Evolutionary conservation across 768 basidiomycete species (phyloP), one percentile per base, ranked within the genome.

Genomic region (Tylopilus intermedius): DNA sequence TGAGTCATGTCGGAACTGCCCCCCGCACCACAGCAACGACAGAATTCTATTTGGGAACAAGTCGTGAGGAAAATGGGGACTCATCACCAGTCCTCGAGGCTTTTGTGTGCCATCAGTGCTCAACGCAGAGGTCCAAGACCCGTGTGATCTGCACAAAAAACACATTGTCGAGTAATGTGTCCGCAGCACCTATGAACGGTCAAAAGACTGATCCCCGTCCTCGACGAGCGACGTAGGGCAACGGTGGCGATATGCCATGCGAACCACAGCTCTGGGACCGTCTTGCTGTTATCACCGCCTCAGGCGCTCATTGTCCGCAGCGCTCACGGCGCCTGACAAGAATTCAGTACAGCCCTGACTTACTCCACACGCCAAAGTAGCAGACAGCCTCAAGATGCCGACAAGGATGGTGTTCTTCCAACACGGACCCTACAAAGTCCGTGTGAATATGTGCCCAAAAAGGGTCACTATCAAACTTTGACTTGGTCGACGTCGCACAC

Each of bases 401-500:
- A 4, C 33, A 13, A 35, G 2, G 11, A 14, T 35, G 35, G 14
- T 37, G 14, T 14, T 37, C 35, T 37, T 15, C 5, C 35, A 15
- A 37, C 35, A 33, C 32, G 30, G 11, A 33, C 40, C 22, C 11
- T 22, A 13, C 4, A 2, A 13, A 33, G 11, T 24, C 4, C 39
- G 54, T 59, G 62, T 13, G 62, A 56, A 49, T 1, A 37, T 15
- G 8, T 27, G 0, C 18, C 52, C 44, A 40, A 55, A 58, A 42
- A 14, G 1, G 43, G 33, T n/a, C 35, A 14, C n/a, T 45, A 45
- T 63, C 56, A 57, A 67, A 63, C 55, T 66, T 64, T 47, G 32
- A 58, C 46, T 39, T 55, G 58, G 57, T 68, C 70, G 58, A 61
- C 67, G 70, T 63, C 63, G 55, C 45, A 67, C 61, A 66, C 71